These are phyloP conservation scores for Aspergillus sclerotioniger DNA, from an alignment of 495 filamentous ascomycete genomes.

Conservation along the genomic window DNA sequence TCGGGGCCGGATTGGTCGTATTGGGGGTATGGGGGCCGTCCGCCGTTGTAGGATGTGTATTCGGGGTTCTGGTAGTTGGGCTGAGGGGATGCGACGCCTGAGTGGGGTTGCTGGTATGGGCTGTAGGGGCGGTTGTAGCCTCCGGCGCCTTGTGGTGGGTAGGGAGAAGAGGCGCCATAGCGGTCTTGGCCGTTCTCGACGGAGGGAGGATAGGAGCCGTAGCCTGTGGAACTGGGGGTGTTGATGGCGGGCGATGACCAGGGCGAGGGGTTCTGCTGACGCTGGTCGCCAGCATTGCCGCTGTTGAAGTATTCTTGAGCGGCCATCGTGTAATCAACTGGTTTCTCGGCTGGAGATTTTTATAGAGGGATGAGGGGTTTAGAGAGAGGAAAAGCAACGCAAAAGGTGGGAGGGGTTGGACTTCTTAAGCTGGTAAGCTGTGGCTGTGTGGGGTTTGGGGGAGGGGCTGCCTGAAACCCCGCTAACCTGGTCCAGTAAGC, in stretches of 20 bases:
- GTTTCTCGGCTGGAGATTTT: not conserved
- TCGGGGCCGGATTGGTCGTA: not conserved
- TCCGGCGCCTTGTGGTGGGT: not conserved
- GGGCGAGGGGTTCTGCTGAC: not conserved
- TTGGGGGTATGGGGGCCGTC: not conserved
- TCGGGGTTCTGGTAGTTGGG: not conserved
- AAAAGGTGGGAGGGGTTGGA: not conserved
- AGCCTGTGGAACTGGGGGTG: not conserved
- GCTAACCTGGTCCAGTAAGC: not conserved
- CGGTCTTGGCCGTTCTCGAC: not conserved
- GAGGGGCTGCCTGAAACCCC: not conserved
- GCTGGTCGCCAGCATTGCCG: not conserved
- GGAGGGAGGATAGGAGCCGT: constrained; percentile 3
- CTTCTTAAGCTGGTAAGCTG: not conserved
- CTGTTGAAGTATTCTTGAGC: constrained; percentile 5
- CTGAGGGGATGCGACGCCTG: no score
- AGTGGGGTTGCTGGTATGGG: not conserved
- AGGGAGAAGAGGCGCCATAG: not conserved
- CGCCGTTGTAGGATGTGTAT: not conserved
- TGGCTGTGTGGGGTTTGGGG: not conserved
- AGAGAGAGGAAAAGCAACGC: not conserved
- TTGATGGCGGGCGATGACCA: not conserved
- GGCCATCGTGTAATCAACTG: not conserved
- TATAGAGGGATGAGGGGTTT: not conserved
- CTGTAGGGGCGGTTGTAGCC: not conserved